A percentile compares a stretch with the other conserved stretches of the same genome.
These are phyloP conservation scores for Trypanosoma mega DNA, from an alignment of 208 protist species.

Conservation along the genomic window DNA sequence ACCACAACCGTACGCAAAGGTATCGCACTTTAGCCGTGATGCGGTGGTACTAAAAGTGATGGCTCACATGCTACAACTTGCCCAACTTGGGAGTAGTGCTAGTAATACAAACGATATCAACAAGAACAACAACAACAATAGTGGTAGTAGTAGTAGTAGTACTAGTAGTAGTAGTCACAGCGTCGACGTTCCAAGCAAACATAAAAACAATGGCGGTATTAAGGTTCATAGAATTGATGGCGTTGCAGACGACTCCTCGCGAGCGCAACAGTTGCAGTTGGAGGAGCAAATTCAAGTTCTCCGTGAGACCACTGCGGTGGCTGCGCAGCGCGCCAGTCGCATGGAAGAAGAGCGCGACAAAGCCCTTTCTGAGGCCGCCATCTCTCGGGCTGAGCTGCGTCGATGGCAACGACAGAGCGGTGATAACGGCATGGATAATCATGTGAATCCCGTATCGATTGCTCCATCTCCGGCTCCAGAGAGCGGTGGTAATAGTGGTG, in stretches of 20 bases:
- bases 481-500: too few relatives aligned
- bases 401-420: slow-evolving; percentile 38
- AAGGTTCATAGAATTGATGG: not conserved
- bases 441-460: too few relatives aligned
- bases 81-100: slow-evolving; percentile 26
- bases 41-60: slow-evolving; percentile 59
- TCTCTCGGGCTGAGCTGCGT: slow-evolving; percentile 68
- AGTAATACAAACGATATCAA: too few relatives aligned
- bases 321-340: slow-evolving; percentile 38
- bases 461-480: too few relatives aligned
- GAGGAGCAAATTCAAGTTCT: slow-evolving; percentile 28
- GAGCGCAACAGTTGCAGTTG: slow-evolving; percentile 34
- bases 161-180: too few relatives aligned
- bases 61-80: slow-evolving; percentile 72
- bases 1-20: slow-evolving; percentile 16
- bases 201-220: not conserved
- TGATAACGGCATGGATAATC: too few relatives aligned
- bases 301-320: slow-evolving; percentile 40
- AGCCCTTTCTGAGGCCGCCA: slow-evolving; percentile 72
- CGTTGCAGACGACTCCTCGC: slow-evolving; percentile 2
- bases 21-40: slow-evolving; percentile 54
- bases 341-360: slow-evolving; percentile 59
- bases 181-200: slow-evolving; percentile 3
- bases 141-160: too few relatives aligned
- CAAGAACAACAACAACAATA: too few relatives aligned